A percentile compares a stretch with the other conserved stretches of the same genome.
Conservation (phyloP, 257 asterid genomes). For the Scutellaria baicalensis region DNA sequence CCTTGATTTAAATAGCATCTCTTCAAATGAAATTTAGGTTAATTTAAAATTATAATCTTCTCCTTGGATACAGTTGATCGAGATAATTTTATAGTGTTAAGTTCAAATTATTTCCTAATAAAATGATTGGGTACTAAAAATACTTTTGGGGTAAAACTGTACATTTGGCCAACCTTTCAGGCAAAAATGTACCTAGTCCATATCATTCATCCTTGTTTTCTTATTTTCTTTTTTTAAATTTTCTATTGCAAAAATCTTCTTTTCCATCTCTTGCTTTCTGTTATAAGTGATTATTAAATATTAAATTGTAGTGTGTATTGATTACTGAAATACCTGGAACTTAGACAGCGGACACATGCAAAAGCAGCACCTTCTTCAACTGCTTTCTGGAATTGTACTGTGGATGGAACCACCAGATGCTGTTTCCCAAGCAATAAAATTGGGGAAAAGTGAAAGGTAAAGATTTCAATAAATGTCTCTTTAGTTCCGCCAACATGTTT, state of each 20-base stretch:
- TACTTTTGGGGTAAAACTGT: no score
- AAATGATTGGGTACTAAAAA: no score
- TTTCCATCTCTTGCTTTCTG: not conserved
- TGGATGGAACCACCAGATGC: conserved; percentile 94
- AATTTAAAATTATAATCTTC: no score
- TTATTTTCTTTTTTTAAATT: no score
- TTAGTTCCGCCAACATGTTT: conserved; percentile 8
- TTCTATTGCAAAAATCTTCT: not conserved
- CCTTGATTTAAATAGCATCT: no score
- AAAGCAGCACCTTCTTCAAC: conserved; percentile 76
- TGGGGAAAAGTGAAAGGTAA: conserved; percentile 93
- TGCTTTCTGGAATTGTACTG: conserved; percentile 65
- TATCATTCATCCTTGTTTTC: not conserved
- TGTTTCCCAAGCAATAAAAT: conserved; percentile 60
- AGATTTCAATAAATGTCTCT: conserved; percentile 7
- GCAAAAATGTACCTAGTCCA: no score
- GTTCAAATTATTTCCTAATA: no score
- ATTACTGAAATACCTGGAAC: conserved; percentile 18
- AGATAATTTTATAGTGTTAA: no score
- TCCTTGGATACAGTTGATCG: no score
- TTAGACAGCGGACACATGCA: conserved; percentile 68
- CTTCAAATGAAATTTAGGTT: no score
- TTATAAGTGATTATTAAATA: not conserved
- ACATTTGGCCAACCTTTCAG: no score
- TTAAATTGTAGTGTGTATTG: conserved; percentile 1